phyloP scores from a whole-genome alignment of 139 green algal species.

The Tetradesmus lagerheimii region DNA sequence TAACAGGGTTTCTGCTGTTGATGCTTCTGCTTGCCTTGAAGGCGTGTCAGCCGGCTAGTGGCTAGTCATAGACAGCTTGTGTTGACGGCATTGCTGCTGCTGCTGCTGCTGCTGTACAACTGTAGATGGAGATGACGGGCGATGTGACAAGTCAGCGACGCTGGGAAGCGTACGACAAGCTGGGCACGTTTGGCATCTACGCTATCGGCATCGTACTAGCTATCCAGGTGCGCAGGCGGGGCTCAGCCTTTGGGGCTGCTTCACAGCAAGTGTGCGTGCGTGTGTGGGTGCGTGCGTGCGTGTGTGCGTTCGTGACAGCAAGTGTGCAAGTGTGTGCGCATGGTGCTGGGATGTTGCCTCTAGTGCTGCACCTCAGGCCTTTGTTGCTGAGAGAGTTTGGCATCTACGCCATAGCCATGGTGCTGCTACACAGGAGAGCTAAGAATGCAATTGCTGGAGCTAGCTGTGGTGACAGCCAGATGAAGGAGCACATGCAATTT shows the following conservation, averaged over 20 bases:
- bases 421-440: no score
- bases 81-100: not conserved
- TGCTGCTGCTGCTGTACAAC: conserved; percentile 25
- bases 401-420: not conserved
- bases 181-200: conserved; percentile 73
- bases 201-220: conserved; percentile 60
- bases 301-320: no score
- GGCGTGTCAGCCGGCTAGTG: no score
- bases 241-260: not conserved
- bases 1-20: no score
- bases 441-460: no score
- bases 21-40: not conserved
- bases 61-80: no score
- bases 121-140: conserved; percentile 65
- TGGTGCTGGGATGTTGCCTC: no score
- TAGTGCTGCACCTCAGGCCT: no score
- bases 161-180: conserved; percentile 76
- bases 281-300: no score
- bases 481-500: no score
- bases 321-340: not conserved
- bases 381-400: not conserved
- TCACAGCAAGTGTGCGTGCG: no score
- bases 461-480: not conserved
- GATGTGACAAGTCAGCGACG: conserved; percentile 85
- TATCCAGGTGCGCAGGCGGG: conserved; percentile 25